These are phyloP conservation scores for Rhazya stricta DNA, from an alignment of 257 asterid species.

Conservation along the genomic window DNA sequence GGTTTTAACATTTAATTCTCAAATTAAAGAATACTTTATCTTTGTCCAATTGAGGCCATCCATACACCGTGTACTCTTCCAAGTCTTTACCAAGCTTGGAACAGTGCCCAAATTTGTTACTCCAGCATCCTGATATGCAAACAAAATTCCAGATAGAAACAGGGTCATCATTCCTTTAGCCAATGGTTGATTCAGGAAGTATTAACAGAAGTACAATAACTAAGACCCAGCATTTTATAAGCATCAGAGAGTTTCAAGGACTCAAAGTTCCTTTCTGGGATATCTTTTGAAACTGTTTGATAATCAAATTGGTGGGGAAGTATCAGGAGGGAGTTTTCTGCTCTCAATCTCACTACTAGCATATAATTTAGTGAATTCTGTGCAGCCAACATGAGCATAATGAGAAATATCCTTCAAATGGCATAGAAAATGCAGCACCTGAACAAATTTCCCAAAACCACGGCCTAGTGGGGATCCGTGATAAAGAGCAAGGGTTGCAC, in stretches of 20 bases:
- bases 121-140: conserved; percentile 63
- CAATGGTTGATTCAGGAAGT: neutral
- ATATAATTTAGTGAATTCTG: neutral
- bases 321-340: neutral
- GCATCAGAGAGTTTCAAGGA: neutral
- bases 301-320: neutral
- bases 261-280: neutral
- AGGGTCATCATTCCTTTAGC: neutral
- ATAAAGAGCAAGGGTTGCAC: conserved; percentile 89
- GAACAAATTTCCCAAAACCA: conserved; percentile 83
- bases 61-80: conserved; percentile 84
- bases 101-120: conserved; percentile 84
- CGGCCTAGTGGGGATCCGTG: conserved; percentile 91
- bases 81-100: conserved; percentile 90
- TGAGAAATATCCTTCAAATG: conserved; percentile 8
- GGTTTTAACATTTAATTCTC: neutral
- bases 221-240: neutral
- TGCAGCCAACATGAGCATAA: neutral
- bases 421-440: conserved; percentile 35
- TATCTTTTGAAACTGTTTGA: neutral
- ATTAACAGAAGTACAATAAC: neutral
- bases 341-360: neutral
- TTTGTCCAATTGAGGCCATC: conserved; percentile 86
- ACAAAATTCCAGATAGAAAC: neutral
- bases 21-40: conserved; percentile 44